phyloP scores from a whole-genome alignment of 1,139 yeast genomes.

The Debaryomyces nepalensis region DNA sequence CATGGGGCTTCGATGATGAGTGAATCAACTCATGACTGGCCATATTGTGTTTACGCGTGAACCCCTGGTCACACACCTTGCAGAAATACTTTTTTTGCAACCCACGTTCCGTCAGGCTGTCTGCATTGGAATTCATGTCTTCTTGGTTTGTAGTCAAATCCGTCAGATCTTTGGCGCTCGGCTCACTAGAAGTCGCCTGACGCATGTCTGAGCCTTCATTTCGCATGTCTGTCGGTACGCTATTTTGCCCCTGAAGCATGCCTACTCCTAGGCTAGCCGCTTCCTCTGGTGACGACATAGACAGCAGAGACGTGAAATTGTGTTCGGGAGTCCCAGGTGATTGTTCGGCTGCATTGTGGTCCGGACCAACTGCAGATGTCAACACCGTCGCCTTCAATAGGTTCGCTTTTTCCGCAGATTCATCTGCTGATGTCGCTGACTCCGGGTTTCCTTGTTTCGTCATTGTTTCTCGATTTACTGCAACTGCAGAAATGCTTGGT shows the following conservation, averaged over 20 bases:
- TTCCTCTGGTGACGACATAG: background rate
- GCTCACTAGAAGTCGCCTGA: background rate
- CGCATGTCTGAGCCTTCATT: background rate
- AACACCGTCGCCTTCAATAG: background rate
- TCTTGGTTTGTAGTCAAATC: background rate
- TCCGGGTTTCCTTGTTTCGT: slow-evolving; percentile 1
- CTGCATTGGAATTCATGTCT: background rate
- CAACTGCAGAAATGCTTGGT: background rate
- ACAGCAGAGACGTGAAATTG: background rate
- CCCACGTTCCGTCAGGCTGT: background rate
- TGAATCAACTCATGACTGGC: slow-evolving; percentile 76
- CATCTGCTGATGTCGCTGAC: background rate
- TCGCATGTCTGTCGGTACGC: background rate
- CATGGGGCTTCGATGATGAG: slow-evolving; percentile 67
- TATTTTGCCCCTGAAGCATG: background rate
- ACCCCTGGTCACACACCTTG: slow-evolving; percentile 62
- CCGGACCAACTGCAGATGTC: background rate
- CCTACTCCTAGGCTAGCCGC: background rate
- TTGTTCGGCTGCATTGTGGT: background rate
- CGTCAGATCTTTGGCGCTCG: background rate
- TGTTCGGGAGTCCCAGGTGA: background rate
- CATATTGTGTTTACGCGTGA: slow-evolving; percentile 74
- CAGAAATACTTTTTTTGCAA: slow-evolving; percentile 49
- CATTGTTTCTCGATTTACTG: background rate
- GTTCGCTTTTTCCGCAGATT: background rate